These are phyloP conservation scores for Pythium vanterpoolii DNA, from an alignment of 352 stramenopile genomes.

Conservation along the genomic window DNA sequence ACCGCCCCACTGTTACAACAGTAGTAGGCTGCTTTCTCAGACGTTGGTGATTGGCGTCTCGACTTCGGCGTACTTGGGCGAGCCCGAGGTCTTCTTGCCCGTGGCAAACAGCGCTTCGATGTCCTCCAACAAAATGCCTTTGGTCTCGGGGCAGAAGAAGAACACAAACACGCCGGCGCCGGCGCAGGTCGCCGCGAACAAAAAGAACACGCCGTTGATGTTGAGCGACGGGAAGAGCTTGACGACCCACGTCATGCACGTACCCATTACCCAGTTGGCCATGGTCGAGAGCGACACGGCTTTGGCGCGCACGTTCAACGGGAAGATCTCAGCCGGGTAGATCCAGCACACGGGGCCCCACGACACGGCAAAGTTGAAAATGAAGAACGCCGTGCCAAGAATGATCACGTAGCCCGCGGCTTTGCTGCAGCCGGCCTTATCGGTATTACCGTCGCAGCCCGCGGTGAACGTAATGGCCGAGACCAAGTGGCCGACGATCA, in stretches of 20 bases:
- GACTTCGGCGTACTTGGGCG: background rate
- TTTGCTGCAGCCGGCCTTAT: conserved; percentile 20
- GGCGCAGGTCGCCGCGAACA: no score
- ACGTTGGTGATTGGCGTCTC: background rate
- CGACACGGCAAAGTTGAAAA: conserved; percentile 46
- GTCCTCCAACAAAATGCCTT: conserved; percentile 32
- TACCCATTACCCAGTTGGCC: no score
- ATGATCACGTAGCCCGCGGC: conserved; percentile 32
- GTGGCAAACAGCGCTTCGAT: conserved; percentile 29
- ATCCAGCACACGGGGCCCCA: conserved; percentile 52
- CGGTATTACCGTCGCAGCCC: background rate
- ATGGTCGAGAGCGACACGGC: no score
- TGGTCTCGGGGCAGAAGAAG: conserved; percentile 37
- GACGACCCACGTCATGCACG: no score
- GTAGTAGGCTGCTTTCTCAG: no score
- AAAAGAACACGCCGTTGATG: no score
- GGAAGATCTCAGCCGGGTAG: no score
- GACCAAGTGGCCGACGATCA: no score
- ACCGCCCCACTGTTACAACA: no score
- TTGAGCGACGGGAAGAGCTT: no score
- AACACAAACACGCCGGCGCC: conserved; percentile 26
- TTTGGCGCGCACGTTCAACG: no score
- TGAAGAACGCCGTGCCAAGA: conserved; percentile 27
- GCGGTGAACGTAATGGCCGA: conserved; percentile 17
- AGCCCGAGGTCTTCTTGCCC: background rate